These are phyloP conservation scores for Penicillium hesseltinei DNA, from an alignment of 2,329 filamentous ascomycete genomes.

Conservation along the genomic window DNA sequence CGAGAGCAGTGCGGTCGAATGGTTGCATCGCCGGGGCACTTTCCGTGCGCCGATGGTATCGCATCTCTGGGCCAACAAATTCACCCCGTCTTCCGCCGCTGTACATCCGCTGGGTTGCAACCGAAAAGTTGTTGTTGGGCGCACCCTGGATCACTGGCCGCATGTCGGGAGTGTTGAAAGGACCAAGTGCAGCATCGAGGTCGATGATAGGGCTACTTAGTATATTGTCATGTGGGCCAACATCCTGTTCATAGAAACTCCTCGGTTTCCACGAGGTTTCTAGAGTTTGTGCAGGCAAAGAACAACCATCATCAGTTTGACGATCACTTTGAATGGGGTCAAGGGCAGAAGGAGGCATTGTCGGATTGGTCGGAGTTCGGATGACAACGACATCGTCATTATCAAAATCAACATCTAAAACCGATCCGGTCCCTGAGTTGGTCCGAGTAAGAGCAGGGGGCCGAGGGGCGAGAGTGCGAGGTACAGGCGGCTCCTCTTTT, in stretches of 20 bases:
- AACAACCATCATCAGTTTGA: constrained; percentile 12
- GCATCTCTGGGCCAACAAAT: constrained; percentile 49
- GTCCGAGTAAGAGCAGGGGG: constrained; percentile 45
- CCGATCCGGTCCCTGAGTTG: constrained; percentile 43
- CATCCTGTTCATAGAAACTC: constrained; percentile 45
- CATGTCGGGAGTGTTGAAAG: constrained; percentile 71
- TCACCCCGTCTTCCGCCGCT: constrained; percentile 49
- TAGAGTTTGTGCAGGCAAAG: constrained; percentile 24
- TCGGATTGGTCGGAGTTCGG: constrained; percentile 42
- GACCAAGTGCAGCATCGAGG: constrained; percentile 86
- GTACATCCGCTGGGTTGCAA: constrained; percentile 47
- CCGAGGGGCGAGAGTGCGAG: constrained; percentile 35
- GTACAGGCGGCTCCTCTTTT: constrained; percentile 20
- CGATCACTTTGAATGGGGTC: constrained; percentile 19
- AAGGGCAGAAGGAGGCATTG: constrained; percentile 28
- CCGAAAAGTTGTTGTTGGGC: constrained; percentile 40
- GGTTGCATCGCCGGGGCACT: constrained; percentile 51
- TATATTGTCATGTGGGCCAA: constrained; percentile 57
- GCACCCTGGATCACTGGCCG: constrained; percentile 28
- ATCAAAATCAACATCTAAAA: constrained; percentile 49
- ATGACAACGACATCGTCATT: constrained; percentile 51
- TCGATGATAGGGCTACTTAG: constrained; percentile 78
- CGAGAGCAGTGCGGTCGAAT: constrained; percentile 45
- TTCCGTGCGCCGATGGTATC: constrained; percentile 51
- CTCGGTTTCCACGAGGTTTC: constrained; percentile 45